These are phyloP conservation scores for Chaetomium strumarium DNA, from an alignment of 2,329 filamentous ascomycete species.

Conservation along the genomic window DNA sequence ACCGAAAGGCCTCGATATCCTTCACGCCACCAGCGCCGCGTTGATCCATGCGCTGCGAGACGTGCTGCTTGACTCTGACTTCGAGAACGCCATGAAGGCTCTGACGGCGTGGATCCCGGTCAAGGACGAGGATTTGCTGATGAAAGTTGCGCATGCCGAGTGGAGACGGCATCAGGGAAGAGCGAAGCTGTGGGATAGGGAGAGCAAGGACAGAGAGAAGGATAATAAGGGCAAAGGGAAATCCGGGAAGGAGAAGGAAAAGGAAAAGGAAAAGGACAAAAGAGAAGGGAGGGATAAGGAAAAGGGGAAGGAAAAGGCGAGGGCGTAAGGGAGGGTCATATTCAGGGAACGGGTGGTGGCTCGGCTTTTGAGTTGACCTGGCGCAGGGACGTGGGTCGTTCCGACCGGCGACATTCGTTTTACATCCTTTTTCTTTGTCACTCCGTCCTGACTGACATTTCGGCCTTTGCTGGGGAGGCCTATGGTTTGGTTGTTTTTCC, in stretches of 20 bases:
- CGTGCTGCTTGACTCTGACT: constrained; percentile 85
- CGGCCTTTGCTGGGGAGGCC: too few species aligned
- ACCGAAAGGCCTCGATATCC: constrained; percentile 69
- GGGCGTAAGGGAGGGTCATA: background rate
- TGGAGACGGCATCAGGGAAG: constrained; percentile 60
- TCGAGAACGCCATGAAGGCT: constrained; percentile 97
- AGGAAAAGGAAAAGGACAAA: background rate
- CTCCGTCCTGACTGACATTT: too few species aligned
- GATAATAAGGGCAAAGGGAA: background rate
- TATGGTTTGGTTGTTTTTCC: too few species aligned
- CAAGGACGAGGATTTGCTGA: constrained; percentile 87
- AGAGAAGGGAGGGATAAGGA: background rate
- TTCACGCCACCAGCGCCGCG: constrained; percentile 85
- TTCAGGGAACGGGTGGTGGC: background rate
- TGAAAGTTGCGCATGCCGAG: constrained; percentile 80
- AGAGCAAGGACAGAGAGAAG: background rate
- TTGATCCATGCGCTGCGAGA: constrained; percentile 86
- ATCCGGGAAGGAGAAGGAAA: background rate
- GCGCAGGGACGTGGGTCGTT: background rate
- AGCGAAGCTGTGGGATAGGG: background rate
- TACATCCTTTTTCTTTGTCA: too few species aligned
- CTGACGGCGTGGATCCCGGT: constrained; percentile 91
- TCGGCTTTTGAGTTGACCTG: background rate
- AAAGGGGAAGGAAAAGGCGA: background rate
- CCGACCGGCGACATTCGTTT: background rate